Evolutionary conservation across 2,329 filamentous ascomycete species (phyloP).

Genomic region (Pleomassaria siparia): DNA sequence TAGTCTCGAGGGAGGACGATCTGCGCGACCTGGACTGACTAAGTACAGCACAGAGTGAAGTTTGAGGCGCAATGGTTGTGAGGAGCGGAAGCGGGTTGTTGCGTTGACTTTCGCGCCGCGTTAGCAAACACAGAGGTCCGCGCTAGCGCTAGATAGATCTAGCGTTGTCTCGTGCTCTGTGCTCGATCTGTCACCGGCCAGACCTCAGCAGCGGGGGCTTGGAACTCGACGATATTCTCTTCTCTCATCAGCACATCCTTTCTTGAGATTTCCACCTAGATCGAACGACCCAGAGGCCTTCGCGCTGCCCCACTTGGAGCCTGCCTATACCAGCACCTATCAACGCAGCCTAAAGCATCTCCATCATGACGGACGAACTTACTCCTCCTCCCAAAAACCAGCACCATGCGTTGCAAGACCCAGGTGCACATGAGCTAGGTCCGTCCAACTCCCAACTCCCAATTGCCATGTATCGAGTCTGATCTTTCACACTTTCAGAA

Average conservation of each 20-base stretch:
- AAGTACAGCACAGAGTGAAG: neutral
- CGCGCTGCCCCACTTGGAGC: neutral
- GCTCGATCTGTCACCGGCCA: neutral
- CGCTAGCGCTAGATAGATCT: neutral
- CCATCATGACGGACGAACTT: slow-evolving; percentile 47
- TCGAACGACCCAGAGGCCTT: neutral
- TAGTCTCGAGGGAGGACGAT: neutral
- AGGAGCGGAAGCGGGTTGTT: neutral
- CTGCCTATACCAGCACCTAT: neutral
- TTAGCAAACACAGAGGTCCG: neutral
- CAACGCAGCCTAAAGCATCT: neutral
- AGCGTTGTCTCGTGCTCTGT: too few relatives aligned
- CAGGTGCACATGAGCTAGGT: slow-evolving; percentile 60
- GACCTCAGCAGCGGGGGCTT: neutral
- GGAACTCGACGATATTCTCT: neutral
- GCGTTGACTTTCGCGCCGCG: neutral
- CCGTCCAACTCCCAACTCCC: slow-evolving; percentile 20
- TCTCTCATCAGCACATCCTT: neutral
- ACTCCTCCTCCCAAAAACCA: slow-evolving; percentile 58
- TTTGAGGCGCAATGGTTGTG: neutral
- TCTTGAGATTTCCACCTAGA: neutral
- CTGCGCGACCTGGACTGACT: neutral
- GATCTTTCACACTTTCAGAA: slow-evolving; percentile 26
- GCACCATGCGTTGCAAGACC: slow-evolving; percentile 52
- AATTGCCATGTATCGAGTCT: slow-evolving; percentile 8